phyloP scores from a whole-genome alignment of 768 basidiomycete genomes.

The Mycena metata region DNA sequence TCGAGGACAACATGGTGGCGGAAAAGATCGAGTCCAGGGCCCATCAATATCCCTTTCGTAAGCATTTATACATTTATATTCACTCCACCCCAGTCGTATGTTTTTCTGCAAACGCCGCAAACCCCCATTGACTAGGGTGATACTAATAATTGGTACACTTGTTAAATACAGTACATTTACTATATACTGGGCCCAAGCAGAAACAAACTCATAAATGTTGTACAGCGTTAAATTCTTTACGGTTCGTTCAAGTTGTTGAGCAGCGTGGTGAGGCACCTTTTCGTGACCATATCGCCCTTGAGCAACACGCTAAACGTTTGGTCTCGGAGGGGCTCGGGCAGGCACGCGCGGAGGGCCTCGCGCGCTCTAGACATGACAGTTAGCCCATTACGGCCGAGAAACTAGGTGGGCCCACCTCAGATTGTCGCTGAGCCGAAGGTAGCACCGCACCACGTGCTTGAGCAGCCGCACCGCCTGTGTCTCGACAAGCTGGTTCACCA shows the following conservation, averaged over 20 bases:
- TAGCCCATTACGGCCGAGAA: conserved; percentile 9
- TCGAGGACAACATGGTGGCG: conserved; percentile 8
- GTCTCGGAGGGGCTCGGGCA: conserved; percentile 95
- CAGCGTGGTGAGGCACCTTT: conserved; percentile 91
- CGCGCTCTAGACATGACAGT: conserved; percentile 74
- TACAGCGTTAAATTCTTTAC: conserved; percentile 46
- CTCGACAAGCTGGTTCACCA: conserved; percentile 98
- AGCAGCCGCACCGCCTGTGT: conserved; percentile 96
- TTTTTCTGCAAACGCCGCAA: too few species aligned
- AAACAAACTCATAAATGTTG: neutral
- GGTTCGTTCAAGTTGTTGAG: conserved; percentile 89
- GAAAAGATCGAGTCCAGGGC: neutral
- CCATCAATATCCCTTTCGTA: too few species aligned
- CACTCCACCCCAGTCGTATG: too few species aligned
- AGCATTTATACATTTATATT: neutral
- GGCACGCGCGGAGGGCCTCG: conserved; percentile 94
- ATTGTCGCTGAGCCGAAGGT: conserved; percentile 95
- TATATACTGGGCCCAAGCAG: conserved; percentile 28
- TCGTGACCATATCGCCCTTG: conserved; percentile 99
- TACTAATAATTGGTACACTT: neutral
- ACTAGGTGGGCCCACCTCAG: conserved; percentile 71
- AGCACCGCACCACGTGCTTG: conserved; percentile 98
- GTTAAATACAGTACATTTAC: conserved; percentile 33
- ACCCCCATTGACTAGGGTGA: neutral
- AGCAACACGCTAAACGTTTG: conserved; percentile 92